Evolutionary conservation across 163 green algal species (phyloP).

Genomic region (Scenedesmus sp.): DNA sequence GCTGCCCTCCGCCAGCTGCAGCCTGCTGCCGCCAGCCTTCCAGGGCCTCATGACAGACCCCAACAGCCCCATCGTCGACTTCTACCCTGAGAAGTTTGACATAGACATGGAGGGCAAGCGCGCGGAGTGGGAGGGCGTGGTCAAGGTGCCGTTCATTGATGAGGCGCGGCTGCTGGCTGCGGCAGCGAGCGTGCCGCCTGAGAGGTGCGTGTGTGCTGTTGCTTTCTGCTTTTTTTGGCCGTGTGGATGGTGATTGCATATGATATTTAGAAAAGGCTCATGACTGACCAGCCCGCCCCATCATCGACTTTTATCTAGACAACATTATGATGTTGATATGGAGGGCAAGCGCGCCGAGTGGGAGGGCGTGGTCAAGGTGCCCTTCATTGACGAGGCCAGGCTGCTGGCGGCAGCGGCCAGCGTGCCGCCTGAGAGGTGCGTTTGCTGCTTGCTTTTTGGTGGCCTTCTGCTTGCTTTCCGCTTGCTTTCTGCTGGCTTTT

Average conservation of each 20-base stretch:
- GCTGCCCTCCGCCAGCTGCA: constrained; percentile 83
- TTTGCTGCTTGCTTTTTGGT: too few relatives aligned
- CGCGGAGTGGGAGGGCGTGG: constrained; percentile 91
- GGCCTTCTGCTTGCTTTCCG: too few relatives aligned
- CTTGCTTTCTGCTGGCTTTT: not conserved
- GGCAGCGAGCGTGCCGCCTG: constrained; percentile 53
- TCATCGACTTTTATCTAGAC: constrained; percentile 93
- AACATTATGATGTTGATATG: constrained; percentile 89
- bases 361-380: constrained; percentile 81
- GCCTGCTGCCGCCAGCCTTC: constrained; percentile 86
- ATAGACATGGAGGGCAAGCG: constrained; percentile 98
- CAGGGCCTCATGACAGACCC: constrained; percentile 77
- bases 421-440: constrained; percentile 52
- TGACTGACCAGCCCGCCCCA: constrained; percentile 78
- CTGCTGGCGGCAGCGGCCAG: constrained; percentile 71
- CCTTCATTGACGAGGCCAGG: constrained; percentile 60
- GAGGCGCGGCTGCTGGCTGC: constrained; percentile 79
- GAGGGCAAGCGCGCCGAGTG: constrained; percentile 96
- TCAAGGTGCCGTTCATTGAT: constrained; percentile 60
- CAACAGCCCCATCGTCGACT: constrained; percentile 90
- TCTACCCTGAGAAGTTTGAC: constrained; percentile 89
- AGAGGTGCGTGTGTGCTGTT: not conserved
- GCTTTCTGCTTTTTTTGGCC: not conserved
- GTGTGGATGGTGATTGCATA: not conserved
- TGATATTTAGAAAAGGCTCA: constrained; percentile 56